Percentiles rank a stretch among this genome's conserved stretches.
These are phyloP conservation scores for Trebouxia sp. DNA, from an alignment of 139 green algal genomes.

Conservation along the genomic window DNA sequence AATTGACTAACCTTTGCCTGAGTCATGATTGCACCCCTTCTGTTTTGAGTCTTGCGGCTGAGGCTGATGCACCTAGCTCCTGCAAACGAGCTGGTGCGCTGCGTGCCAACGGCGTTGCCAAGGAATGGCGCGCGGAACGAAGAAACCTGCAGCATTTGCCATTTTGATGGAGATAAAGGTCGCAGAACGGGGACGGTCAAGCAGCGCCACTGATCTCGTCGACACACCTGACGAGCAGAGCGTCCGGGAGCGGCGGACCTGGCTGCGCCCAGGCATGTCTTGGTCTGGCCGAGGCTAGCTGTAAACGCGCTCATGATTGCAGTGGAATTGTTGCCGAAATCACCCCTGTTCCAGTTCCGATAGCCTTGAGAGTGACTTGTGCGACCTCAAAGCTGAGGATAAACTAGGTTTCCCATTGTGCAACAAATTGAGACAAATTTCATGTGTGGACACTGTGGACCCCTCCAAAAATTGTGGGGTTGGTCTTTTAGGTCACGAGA, in stretches of 20 bases:
- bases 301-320: slow-evolving; percentile 11
- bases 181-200: not conserved
- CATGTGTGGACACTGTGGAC: too few relatives aligned
- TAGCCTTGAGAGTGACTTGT: slow-evolving; percentile 4
- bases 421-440: too few relatives aligned
- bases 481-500: too few relatives aligned
- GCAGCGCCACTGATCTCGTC: not conserved
- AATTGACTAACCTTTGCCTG: slow-evolving; percentile 39
- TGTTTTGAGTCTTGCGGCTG: not conserved
- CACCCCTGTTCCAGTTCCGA: not conserved
- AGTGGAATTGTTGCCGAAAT: not conserved
- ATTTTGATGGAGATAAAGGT: not conserved
- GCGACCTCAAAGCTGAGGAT: too few relatives aligned
- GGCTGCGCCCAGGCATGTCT: not conserved
- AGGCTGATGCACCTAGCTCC: not conserved
- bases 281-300: not conserved
- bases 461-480: too few relatives aligned
- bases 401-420: too few relatives aligned
- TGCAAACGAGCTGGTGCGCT: slow-evolving; percentile 23
- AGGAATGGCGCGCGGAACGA: slow-evolving; percentile 13
- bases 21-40: slow-evolving; percentile 14
- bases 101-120: not conserved
- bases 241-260: not conserved
- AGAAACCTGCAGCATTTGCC: not conserved
- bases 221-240: not conserved